Base-by-base conservation (phyloP, 768 basidiomycete genomes). In the Crassisporium funariophilum region DNA sequence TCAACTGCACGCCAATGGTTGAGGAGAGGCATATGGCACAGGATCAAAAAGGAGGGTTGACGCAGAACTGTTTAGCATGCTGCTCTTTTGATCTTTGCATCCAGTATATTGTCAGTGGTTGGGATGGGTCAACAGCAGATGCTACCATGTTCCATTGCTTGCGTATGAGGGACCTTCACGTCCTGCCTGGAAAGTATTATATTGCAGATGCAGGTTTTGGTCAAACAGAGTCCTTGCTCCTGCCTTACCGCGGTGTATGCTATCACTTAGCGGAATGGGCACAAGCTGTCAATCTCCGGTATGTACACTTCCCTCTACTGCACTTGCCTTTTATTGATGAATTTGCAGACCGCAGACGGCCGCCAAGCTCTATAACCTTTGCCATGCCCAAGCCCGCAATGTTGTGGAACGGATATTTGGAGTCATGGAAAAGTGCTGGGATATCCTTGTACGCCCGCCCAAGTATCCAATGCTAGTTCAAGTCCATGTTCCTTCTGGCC, bases 101-200 rank as follows among this genome's bases (percentile, higher is more conserved):
- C 41, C 47, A 53, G 4, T 76, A 74, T 53, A 25, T 70, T 5
- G 54, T 69, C 7, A 66, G 60, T 46, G 67, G 72, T 3, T 74
- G 71, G 71, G 73, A 76, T 22, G 74, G 73, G 4, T 65, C 63
- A 39, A 60, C 63, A 2, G 53, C 69, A 5, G 68, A 76, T 60
- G 52, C 59, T 10, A 31, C 44, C 2, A 58, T 73, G 16, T 73
- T 58, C 53, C 25, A 56, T 1, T 29, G 67, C 55, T 65, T 67
- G 12, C 48, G 54, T 2, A 1, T 47, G 1, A 35, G 41, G 5
- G 60, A 67, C 47, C 56, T 75, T 16, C 25, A 21, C 0, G 64
- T 75, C 19, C 62, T 65, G 4, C 33, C 42, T 3, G 66, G 65
- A 3, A 62, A 61, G 35, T 73, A 60, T 35, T 67, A 67, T 40